These are phyloP conservation scores for Penicillium argentinense DNA, from an alignment of 495 filamentous ascomycete species.

Conservation along the genomic window DNA sequence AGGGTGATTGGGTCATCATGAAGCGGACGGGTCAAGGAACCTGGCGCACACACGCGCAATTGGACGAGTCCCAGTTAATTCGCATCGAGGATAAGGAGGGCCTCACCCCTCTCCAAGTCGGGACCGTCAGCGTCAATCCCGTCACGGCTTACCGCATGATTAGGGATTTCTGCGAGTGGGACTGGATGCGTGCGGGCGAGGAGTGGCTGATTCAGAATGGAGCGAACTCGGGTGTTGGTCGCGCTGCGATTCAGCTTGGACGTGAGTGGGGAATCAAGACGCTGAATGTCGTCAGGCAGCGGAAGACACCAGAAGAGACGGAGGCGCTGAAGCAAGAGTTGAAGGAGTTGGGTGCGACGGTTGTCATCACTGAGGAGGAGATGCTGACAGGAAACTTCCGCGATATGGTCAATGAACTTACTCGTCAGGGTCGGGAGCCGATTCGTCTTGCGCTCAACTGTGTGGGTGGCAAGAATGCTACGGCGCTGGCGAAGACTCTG, in stretches of 20 bases:
- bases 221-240: conserved; percentile 87
- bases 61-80: conserved; percentile 63
- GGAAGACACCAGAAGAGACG: conserved; percentile 60
- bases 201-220: conserved; percentile 97
- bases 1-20: conserved; percentile 94
- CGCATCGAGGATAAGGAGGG: conserved; percentile 66
- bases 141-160: conserved; percentile 93
- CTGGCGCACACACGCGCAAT: conserved; percentile 85
- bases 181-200: conserved; percentile 47
- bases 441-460: conserved; percentile 85
- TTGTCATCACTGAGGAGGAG: conserved; percentile 77
- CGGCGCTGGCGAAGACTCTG: conserved; percentile 68
- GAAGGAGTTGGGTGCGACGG: conserved; percentile 68
- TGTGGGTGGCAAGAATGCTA: conserved; percentile 84
- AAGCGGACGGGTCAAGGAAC: conserved; percentile 78
- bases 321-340: conserved; percentile 71
- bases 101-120: conserved; percentile 71
- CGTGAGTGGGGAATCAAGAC: conserved; percentile 80
- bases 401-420: conserved; percentile 64
- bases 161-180: conserved; percentile 69
- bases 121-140: conserved; percentile 86
- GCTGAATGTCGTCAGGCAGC: conserved; percentile 78
- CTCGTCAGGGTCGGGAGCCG: conserved; percentile 63
- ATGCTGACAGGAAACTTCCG: conserved; percentile 65
- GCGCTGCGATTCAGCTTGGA: conserved; percentile 84